A percentile compares a stretch with the other conserved stretches of the same genome.
Evolutionary conservation across 1,284 basidiomycete species (phyloP).

Genomic region (Grifola frondosa): DNA sequence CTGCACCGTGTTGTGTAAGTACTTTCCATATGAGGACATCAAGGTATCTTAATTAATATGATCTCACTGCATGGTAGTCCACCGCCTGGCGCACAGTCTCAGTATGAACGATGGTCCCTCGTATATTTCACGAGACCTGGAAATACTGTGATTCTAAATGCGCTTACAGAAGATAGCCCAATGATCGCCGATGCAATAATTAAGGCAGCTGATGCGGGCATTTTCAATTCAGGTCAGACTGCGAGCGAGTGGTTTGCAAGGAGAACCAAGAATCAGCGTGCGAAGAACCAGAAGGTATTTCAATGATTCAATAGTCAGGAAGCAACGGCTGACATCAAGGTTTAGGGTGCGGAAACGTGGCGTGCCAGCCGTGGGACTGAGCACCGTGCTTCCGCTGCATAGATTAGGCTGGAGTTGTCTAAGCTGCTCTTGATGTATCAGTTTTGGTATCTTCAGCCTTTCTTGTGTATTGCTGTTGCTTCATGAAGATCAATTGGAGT

Average conservation of each 20-base stretch:
- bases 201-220: constrained; percentile 10
- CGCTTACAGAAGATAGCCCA: constrained; percentile 24
- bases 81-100: constrained; percentile 30
- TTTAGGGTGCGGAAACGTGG: constrained; percentile 2
- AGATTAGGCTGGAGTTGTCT: no score
- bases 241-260: constrained; percentile 30
- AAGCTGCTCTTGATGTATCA: no score
- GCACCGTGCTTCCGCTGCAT: constrained; percentile 7
- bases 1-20: constrained; percentile 36
- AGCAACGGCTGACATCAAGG: background rate
- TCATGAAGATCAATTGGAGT: no score
- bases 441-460: no score
- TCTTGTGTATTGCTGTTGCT: no score
- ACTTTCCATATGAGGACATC: constrained; percentile 13
- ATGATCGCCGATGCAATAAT: constrained; percentile 26
- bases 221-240: constrained; percentile 21
- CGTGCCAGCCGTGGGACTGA: constrained; percentile 22
- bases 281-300: constrained; percentile 24
- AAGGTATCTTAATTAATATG: constrained; percentile 15
- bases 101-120: constrained; percentile 33
- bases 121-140: constrained; percentile 39
- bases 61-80: constrained; percentile 17
- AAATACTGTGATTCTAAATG: constrained; percentile 25
- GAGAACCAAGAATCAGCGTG: constrained; percentile 27
- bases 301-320: constrained; percentile 4